Percentiles rank a stretch among this genome's conserved stretches.
Evolutionary conservation across 2,329 filamentous ascomycete genomes (phyloP).

Genomic region (Cylindrodendrum hubeiense): DNA sequence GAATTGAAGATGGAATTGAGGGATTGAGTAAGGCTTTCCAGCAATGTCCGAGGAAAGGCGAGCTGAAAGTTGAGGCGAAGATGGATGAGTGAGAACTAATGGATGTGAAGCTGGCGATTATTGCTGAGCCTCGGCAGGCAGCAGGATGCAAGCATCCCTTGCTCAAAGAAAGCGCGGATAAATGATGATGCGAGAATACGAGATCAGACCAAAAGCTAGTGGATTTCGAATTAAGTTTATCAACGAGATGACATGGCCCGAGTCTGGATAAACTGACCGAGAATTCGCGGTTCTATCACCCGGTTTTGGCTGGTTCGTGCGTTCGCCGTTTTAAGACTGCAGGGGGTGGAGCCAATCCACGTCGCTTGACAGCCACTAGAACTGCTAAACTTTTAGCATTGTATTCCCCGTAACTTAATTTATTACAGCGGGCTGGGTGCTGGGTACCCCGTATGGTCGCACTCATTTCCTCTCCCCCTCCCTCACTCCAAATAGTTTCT

Average conservation of each 20-base stretch:
- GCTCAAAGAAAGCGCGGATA: conserved; percentile 14
- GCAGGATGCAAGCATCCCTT: not conserved
- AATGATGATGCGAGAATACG: conserved; percentile 33
- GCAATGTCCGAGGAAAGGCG: not conserved
- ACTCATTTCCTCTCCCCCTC: too few species aligned
- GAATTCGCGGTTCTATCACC: not conserved
- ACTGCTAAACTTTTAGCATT: not conserved
- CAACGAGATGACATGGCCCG: conserved; percentile 1
- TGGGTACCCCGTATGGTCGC: too few species aligned
- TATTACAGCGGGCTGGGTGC: not conserved
- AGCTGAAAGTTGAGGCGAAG: not conserved
- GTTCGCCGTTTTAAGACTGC: not conserved
- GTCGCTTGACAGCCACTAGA: not conserved
- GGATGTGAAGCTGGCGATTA: not conserved
- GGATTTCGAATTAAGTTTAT: conserved; percentile 19
- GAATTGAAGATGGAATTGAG: not conserved
- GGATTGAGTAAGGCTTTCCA: not conserved
- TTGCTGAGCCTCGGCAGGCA: not conserved
- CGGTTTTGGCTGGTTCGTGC: not conserved
- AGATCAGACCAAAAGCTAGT: conserved; percentile 11
- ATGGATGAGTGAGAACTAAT: not conserved
- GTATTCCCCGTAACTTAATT: not conserved
- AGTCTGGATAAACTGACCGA: conserved; percentile 25
- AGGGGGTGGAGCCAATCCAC: not conserved
- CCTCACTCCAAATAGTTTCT: too few species aligned